Percentiles rank a stretch among this genome's conserved stretches.
Evolutionary conservation across 352 stramenopile genomes (phyloP).

Genomic region (Phytopythium oedochilum): DNA sequence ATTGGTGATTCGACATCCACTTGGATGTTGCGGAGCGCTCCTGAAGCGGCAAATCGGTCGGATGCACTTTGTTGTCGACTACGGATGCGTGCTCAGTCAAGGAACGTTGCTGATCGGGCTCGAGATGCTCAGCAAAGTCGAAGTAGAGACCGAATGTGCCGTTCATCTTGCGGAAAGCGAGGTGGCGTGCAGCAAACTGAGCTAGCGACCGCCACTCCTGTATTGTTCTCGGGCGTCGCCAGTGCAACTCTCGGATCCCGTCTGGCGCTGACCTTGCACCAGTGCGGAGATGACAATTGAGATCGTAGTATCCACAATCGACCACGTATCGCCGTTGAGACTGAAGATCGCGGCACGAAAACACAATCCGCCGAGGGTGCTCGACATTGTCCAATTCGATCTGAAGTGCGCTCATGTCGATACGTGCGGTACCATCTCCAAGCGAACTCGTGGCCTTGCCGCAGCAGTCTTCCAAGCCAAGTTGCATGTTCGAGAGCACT

Average conservation of each 20-base stretch:
- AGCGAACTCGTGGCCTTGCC: conserved; percentile 6
- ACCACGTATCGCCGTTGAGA: conserved; percentile 37
- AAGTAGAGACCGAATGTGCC: conserved; percentile 9
- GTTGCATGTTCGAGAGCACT: conserved; percentile 2
- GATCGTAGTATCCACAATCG: conserved; percentile 35
- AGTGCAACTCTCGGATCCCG: conserved; percentile 3
- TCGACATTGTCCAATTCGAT: conserved; percentile 38
- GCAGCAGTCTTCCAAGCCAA: too few relatives aligned
- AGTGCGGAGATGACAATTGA: conserved; percentile 4
- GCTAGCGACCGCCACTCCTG: conserved; percentile 24
- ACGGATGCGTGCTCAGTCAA: background rate
- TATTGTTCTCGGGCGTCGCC: conserved; percentile 3
- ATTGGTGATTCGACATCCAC: background rate
- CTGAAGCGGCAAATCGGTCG: background rate
- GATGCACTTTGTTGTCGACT: background rate
- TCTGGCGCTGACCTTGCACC: background rate
- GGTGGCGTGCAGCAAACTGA: conserved; percentile 9
- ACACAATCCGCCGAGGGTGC: conserved; percentile 36
- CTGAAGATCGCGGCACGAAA: conserved; percentile 47
- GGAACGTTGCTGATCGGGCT: too few relatives aligned
- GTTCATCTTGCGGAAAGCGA: conserved; percentile 34
- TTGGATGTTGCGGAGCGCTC: background rate
- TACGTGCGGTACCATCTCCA: conserved; percentile 2
- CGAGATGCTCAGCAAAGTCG: background rate
- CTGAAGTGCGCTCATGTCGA: conserved; percentile 29